Base-by-base conservation (phyloP, 192 early-diverging fungal genomes). In the Neocallimastix lanati region DNA sequence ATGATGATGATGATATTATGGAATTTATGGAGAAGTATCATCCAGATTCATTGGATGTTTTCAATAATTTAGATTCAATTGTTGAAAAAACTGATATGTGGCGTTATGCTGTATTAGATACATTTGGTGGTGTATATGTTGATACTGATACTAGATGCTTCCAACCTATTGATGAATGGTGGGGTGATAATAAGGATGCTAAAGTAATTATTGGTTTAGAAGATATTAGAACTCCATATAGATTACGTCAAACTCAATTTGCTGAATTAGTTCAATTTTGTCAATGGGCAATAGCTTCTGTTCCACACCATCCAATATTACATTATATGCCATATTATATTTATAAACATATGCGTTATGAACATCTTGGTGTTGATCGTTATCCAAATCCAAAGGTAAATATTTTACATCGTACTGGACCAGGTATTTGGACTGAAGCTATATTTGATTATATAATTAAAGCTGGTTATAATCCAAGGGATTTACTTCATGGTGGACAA, bases 121-220 rank as follows among this genome's bases (percentile, higher is more conserved):
- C 77, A 28, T 81, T 81, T 33, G 85, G 85, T n/a, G 85, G 85
- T 29, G 78, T 85, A 6, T 85, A 85, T 76, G 79, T 79, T 29
- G 85, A 85, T 76, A 78, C 80, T 76, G 85, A 85, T 40, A 81
- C 83, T 13, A 28, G 27, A n/a, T 58, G 77, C 18, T 76, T 76
- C 11, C 40, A 76, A n/a, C 83, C 84, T 4, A 35, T 85, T 18
- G 79, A 78, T 18, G 25, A 82, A 35, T 85, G 84, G 84, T 76
- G 79, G 12, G 40, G 40, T 50, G 40, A 50, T 50, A 50, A 50
- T 21, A 50, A 50, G 7, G 40, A 50, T 50, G 40, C 40, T 50
- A 50, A 50, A 50, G 18, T 50, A 21, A 50, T 50, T 21, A 50
- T 50, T 50, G 40, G 40, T 50, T 21, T 50, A 21, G 25, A 79